Evolutionary conservation across 2,329 filamentous ascomycete species (phyloP), one percentile per base, ranked within the genome.

Genomic region (Ophiocordyceps unilateralis): DNA sequence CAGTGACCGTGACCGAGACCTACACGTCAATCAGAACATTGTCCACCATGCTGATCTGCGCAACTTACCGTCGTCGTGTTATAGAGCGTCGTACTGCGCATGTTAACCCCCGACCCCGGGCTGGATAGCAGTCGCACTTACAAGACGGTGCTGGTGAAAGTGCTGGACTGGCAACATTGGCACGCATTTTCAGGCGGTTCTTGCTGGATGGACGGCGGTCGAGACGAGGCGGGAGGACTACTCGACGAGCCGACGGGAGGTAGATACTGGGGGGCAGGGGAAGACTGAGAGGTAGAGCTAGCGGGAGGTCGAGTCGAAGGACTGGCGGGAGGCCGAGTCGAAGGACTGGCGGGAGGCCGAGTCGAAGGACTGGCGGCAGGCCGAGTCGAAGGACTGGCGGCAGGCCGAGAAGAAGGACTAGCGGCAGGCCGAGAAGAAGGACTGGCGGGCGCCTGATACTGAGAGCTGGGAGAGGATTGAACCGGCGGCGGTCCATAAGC

Each of bases 1-100:
- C 39, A 6, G 48, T 51, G 14, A 44, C 42, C 12, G 49, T 47
- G 11, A 45, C 40, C 10, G 41, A 39, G 38, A 48, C 21, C 49
- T 51, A n/a, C 5, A 17, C 32, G 24, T 37, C 22, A 10, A 19
- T 42, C 9, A 34, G 21, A 22, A 11, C 24, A 19, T 10, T 10
- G 22, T 40, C 40, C 6, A 36, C 32, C 32, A 20, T 4, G n/a
- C 3, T 7, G 11, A 36, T 10, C 19, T 6, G 36, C 15, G 23
- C 19, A 17, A 43, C 24, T 21, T 12, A 43, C 38, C 24, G 42
- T 43, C 20, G 26, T 24, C 15, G 20, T 32, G 9, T 30, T 20
- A 8, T 40, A 20, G 21, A 43, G 23, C 11, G 42, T 43, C 22
- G 24, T 34, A 10, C 19, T 21, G 20, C 24, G n/a, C 4, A 32